Evolutionary conservation across 768 basidiomycete species (phyloP).

Genomic region (Ramaria rubella): DNA sequence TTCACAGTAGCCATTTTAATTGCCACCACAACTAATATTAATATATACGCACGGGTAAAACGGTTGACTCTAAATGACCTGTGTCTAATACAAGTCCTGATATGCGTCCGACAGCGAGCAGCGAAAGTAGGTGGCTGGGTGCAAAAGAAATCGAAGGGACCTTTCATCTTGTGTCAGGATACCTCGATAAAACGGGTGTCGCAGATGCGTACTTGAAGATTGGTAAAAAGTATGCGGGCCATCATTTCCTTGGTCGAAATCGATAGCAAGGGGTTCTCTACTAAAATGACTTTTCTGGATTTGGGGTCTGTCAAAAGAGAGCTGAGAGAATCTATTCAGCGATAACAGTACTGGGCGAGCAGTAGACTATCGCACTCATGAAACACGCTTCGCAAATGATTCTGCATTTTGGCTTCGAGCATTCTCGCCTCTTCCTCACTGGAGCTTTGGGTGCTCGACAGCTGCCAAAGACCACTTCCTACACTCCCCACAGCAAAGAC

Average conservation of each 20-base stretch:
- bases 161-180: slow-evolving; percentile 32
- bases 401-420: slow-evolving; percentile 63
- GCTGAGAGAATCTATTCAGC: slow-evolving; percentile 34
- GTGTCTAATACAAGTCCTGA: slow-evolving; percentile 92
- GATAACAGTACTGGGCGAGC: neutral
- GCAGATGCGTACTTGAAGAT: slow-evolving; percentile 57
- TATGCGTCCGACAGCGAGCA: slow-evolving; percentile 81
- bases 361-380: slow-evolving; percentile 54
- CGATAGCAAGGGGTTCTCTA: slow-evolving; percentile 86
- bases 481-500: slow-evolving; percentile 60
- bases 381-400: slow-evolving; percentile 69
- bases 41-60: slow-evolving; percentile 62
- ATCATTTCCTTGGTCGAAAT: slow-evolving; percentile 83
- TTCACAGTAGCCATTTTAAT: slow-evolving; percentile 24
- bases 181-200: neutral
- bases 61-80: slow-evolving; percentile 85
- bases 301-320: slow-evolving; percentile 92
- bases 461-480: slow-evolving; percentile 49
- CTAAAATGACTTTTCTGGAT: slow-evolving; percentile 86
- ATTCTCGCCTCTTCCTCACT: slow-evolving; percentile 69
- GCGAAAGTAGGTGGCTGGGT: slow-evolving; percentile 76
- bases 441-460: slow-evolving; percentile 47
- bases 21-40: neutral
- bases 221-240: slow-evolving; percentile 82
- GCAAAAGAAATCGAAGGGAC: slow-evolving; percentile 94